phyloP scores from a whole-genome alignment of 371 early-diverging fungal species.

The Circinella minor region DNA sequence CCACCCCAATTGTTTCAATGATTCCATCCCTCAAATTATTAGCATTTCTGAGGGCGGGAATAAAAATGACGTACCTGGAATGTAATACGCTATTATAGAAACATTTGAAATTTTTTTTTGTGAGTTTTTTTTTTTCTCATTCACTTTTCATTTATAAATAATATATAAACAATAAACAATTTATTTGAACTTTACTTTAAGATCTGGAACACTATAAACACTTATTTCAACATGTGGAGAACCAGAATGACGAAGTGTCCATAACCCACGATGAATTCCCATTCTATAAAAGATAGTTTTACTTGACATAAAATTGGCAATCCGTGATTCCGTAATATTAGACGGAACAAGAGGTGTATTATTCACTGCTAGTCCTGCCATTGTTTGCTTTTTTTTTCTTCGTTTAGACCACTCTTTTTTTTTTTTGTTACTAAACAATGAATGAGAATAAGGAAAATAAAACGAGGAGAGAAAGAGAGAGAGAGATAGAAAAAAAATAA shows the following conservation, averaged over 20 bases:
- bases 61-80: conserved; percentile 34
- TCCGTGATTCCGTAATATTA: conserved; percentile 41
- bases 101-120: background rate
- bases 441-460: too few relatives aligned
- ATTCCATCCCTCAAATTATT: background rate
- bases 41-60: background rate
- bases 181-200: conserved; percentile 64
- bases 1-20: background rate
- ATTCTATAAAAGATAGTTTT: conserved; percentile 50
- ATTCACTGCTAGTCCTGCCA: conserved; percentile 30
- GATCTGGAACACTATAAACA: conserved; percentile 82
- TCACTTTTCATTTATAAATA: background rate
- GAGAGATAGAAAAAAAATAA: too few relatives aligned
- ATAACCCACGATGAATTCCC: conserved; percentile 49
- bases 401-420: too few relatives aligned
- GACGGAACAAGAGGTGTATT: conserved; percentile 43
- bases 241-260: conserved; percentile 35
- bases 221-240: conserved; percentile 38
- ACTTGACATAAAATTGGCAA: conserved; percentile 45
- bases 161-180: too few relatives aligned
- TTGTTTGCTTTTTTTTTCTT: too few relatives aligned
- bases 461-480: too few relatives aligned
- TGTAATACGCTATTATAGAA: conserved; percentile 37
- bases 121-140: too few relatives aligned
- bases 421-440: too few relatives aligned